Percentiles rank a stretch among this genome's conserved stretches.
Evolutionary conservation across 169 alveolate species (phyloP).

Genomic region (Cryptosporidium andersoni): DNA sequence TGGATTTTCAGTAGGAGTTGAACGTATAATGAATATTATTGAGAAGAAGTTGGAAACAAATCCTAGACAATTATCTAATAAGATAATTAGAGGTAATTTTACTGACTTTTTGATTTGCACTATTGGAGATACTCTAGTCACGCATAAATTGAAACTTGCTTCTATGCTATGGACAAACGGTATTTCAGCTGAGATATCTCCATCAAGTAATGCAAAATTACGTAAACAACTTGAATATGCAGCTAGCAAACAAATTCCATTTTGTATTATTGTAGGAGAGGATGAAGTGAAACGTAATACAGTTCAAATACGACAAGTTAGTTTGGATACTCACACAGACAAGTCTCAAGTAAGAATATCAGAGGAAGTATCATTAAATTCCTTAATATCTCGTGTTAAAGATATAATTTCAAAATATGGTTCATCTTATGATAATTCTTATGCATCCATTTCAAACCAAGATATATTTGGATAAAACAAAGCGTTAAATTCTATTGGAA

Average conservation of each 20-base stretch:
- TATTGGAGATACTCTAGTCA: slow-evolving; percentile 29
- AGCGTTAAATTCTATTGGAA: background rate
- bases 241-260: slow-evolving; percentile 26
- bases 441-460: background rate
- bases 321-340: slow-evolving; percentile 1
- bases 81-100: slow-evolving; percentile 18
- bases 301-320: slow-evolving; percentile 27
- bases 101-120: slow-evolving; percentile 56
- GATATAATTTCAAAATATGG: slow-evolving; percentile 4
- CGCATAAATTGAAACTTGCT: slow-evolving; percentile 53
- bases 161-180: slow-evolving; percentile 45
- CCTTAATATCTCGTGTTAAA: slow-evolving; percentile 10
- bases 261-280: slow-evolving; percentile 59
- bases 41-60: slow-evolving; percentile 77
- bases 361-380: slow-evolving; percentile 23
- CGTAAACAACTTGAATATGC: slow-evolving; percentile 63
- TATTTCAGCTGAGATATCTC: slow-evolving; percentile 59
- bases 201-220: slow-evolving; percentile 38
- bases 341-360: background rate
- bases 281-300: slow-evolving; percentile 10
- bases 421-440: slow-evolving; percentile 34
- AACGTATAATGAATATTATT: slow-evolving; percentile 89
- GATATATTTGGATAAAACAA: background rate
- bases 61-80: background rate
- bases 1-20: slow-evolving; percentile 95